These are phyloP conservation scores for Pugionium cornutum DNA, from an alignment of 345 rosid genomes.

Conservation along the genomic window DNA sequence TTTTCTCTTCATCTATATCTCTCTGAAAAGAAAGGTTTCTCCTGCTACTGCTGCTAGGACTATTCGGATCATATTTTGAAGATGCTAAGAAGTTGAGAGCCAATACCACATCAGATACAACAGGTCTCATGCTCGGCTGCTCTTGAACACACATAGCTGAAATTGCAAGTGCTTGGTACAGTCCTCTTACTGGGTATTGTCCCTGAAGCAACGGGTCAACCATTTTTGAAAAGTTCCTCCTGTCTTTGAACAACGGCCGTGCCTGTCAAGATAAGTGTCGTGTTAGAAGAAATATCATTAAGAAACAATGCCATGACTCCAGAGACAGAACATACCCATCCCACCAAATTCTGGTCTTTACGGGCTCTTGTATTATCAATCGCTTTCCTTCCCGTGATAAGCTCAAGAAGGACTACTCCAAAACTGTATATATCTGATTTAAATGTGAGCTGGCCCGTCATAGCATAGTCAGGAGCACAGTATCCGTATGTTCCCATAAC, in stretches of 20 bases:
- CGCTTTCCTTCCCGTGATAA: slow-evolving; percentile 91
- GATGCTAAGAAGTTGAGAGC: slow-evolving; percentile 80
- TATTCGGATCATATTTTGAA: slow-evolving; percentile 53
- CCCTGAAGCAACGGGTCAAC: slow-evolving; percentile 79
- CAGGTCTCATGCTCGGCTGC: slow-evolving; percentile 79
- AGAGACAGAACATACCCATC: slow-evolving; percentile 65
- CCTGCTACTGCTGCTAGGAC: slow-evolving; percentile 38
- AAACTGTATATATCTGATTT: slow-evolving; percentile 93
- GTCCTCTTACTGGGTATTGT: slow-evolving; percentile 69
- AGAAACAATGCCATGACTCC: neutral
- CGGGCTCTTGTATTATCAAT: slow-evolving; percentile 57
- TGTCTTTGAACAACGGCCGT: slow-evolving; percentile 79
- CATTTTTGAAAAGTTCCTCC: slow-evolving; percentile 68
- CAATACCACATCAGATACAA: slow-evolving; percentile 69
- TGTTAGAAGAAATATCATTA: neutral
- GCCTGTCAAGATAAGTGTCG: slow-evolving; percentile 50
- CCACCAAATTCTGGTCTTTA: slow-evolving; percentile 72
- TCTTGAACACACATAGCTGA: slow-evolving; percentile 98
- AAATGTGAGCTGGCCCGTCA: slow-evolving; percentile 88
- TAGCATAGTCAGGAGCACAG: slow-evolving; percentile 95
- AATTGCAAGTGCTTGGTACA: slow-evolving; percentile 88
- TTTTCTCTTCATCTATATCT: slow-evolving; percentile 17
- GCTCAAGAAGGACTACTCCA: slow-evolving; percentile 85
- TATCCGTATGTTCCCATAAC: slow-evolving; percentile 98
- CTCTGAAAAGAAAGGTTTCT: slow-evolving; percentile 28